Conservation (phyloP, 805 yeast species). For the Ogataea pini region DNA sequence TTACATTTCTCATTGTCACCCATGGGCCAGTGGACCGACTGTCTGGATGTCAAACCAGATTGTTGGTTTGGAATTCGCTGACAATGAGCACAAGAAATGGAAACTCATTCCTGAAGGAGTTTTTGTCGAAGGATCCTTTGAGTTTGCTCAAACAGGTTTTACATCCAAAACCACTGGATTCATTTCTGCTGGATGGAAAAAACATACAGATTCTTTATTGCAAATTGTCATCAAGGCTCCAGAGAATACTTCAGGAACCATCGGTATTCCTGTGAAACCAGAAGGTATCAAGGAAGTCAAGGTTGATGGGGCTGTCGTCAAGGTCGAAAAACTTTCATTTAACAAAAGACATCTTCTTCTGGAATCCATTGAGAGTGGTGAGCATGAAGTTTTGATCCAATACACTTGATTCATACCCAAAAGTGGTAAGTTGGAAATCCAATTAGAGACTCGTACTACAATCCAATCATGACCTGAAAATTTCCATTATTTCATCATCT, state of each 20-base stretch:
- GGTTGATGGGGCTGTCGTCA: background rate
- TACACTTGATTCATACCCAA: background rate
- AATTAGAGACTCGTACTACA: too few relatives aligned
- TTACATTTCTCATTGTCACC: conserved; percentile 6
- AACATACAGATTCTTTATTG: background rate
- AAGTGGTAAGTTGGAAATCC: too few relatives aligned
- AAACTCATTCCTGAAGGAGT: conserved; percentile 3
- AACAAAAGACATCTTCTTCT: conserved; percentile 5
- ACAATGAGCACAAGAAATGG: conserved; percentile 3
- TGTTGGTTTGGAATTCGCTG: conserved; percentile 2
- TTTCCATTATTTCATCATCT: too few relatives aligned
- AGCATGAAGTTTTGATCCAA: conserved; percentile 1
- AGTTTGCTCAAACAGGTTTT: conserved; percentile 5
- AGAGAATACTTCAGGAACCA: background rate
- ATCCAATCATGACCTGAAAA: too few relatives aligned
- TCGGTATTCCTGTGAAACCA: conserved; percentile 5
- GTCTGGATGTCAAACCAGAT: conserved; percentile 6
- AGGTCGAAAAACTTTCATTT: background rate
- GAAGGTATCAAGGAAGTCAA: background rate
- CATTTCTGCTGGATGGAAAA: conserved; percentile 6
- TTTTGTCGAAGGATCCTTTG: conserved; percentile 2
- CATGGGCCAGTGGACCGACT: conserved; percentile 7
- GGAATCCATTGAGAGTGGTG: background rate
- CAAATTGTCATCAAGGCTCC: conserved; percentile 4
- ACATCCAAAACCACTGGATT: conserved; percentile 6